A percentile compares a stretch with the other conserved stretches of the same genome.
These are phyloP conservation scores for Endoconidiophora polonica DNA, from an alignment of 2,329 filamentous ascomycete genomes.

Conservation along the genomic window DNA sequence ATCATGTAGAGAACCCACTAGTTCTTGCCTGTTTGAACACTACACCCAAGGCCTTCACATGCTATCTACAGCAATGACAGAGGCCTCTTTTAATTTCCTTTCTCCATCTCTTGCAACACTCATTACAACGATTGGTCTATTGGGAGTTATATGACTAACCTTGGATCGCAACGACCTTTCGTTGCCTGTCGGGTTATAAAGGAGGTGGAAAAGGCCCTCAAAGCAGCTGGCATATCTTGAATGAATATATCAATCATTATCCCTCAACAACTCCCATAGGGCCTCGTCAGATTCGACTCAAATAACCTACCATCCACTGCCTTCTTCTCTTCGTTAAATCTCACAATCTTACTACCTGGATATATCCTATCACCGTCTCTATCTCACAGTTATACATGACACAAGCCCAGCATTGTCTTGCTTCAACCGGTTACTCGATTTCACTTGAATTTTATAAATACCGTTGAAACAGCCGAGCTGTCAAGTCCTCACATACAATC, in stretches of 20 bases:
- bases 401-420: conserved; percentile 5
- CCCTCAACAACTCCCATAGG: neutral
- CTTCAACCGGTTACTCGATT: neutral
- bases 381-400: conserved; percentile 5
- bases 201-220: conserved; percentile 23
- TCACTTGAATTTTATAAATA: too few species aligned
- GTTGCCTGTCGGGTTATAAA: conserved; percentile 14
- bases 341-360: neutral
- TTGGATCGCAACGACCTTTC: neutral
- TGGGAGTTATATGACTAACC: neutral
- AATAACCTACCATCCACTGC: neutral
- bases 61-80: conserved; percentile 9
- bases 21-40: too few species aligned
- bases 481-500: too few species aligned
- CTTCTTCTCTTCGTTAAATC: neutral
- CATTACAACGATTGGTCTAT: too few species aligned
- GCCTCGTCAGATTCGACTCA: neutral
- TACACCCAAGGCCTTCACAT: too few species aligned
- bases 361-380: conserved; percentile 2
- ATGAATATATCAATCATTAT: neutral
- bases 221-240: conserved; percentile 26
- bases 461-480: too few species aligned
- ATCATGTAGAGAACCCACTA: conserved; percentile 47
- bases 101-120: too few species aligned
- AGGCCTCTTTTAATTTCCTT: conserved; percentile 13